Evolutionary conservation across 768 basidiomycete species (phyloP).

Genomic region (Rubroboletus pulcherrimus): DNA sequence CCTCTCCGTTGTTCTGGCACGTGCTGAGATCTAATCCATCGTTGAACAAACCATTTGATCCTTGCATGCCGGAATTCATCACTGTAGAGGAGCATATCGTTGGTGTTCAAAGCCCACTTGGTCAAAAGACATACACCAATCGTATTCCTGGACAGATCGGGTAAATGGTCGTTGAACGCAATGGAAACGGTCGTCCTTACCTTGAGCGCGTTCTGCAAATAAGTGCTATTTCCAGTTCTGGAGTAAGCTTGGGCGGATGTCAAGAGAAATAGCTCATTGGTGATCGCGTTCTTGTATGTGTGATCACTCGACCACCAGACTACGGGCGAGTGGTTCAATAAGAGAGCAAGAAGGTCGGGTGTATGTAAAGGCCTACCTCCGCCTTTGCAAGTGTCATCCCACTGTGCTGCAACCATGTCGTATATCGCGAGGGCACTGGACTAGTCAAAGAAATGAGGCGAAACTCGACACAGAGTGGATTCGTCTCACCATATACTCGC

Average conservation of each 20-base stretch:
- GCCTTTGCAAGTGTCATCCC: slow-evolving; percentile 50
- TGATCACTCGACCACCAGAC: slow-evolving; percentile 58
- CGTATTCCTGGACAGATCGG: slow-evolving; percentile 16
- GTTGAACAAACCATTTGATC: slow-evolving; percentile 29
- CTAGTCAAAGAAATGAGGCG: slow-evolving; percentile 31
- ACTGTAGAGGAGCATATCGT: slow-evolving; percentile 14
- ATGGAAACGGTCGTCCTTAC: slow-evolving; percentile 20
- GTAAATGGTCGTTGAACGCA: not conserved
- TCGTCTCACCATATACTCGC: slow-evolving; percentile 17
- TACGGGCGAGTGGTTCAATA: slow-evolving; percentile 14
- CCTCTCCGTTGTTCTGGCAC: slow-evolving; percentile 29
- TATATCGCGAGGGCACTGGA: slow-evolving; percentile 47
- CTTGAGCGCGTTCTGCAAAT: slow-evolving; percentile 47
- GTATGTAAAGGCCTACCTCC: slow-evolving; percentile 35
- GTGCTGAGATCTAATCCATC: slow-evolving; percentile 24
- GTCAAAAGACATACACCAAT: slow-evolving; percentile 26
- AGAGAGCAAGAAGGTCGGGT: not conserved
- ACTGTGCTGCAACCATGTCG: slow-evolving; percentile 47
- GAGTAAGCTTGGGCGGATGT: slow-evolving; percentile 48
- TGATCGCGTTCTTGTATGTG: slow-evolving; percentile 58
- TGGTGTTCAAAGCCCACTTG: not conserved
- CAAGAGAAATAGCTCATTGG: slow-evolving; percentile 54
- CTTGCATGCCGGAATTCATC: slow-evolving; percentile 27
- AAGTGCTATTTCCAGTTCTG: slow-evolving; percentile 33
- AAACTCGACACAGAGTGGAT: slow-evolving; percentile 24